Percentiles rank a stretch among this genome's conserved stretches.
These are phyloP conservation scores for Knoxia roxburghii DNA, from an alignment of 257 asterid species.

Conservation along the genomic window DNA sequence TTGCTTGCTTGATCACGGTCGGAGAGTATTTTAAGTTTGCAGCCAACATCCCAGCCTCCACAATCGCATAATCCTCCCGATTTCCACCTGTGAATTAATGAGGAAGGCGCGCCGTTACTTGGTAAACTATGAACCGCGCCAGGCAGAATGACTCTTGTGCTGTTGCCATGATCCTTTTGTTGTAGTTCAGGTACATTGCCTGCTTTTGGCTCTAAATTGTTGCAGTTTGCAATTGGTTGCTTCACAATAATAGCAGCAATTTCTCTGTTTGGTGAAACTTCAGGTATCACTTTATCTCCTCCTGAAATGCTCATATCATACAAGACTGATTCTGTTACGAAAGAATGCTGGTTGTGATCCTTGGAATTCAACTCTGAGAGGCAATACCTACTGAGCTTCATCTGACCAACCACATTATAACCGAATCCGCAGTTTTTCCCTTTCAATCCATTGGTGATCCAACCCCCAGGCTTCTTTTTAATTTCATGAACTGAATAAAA, in stretches of 20 bases:
- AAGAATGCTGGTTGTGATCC: slow-evolving; percentile 17
- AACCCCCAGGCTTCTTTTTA: slow-evolving; percentile 60
- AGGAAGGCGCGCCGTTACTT: slow-evolving; percentile 58
- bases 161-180: slow-evolving; percentile 20
- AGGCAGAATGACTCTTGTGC: slow-evolving; percentile 62
- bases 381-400: slow-evolving; percentile 51
- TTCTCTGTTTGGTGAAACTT: slow-evolving; percentile 45
- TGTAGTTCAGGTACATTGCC: slow-evolving; percentile 13
- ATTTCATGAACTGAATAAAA: slow-evolving; percentile 76
- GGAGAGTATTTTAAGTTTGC: slow-evolving; percentile 69
- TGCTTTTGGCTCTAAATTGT: slow-evolving; percentile 15
- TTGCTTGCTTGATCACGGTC: slow-evolving; percentile 30
- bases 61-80: slow-evolving; percentile 89
- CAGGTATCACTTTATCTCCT: slow-evolving; percentile 44
- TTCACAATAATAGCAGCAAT: slow-evolving; percentile 61
- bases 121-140: slow-evolving; percentile 71
- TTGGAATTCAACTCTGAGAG: slow-evolving; percentile 18
- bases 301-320: slow-evolving; percentile 43
- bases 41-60: slow-evolving; percentile 99
- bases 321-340: slow-evolving; percentile 56
- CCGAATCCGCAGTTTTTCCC: slow-evolving; percentile 53
- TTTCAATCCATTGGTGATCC: slow-evolving; percentile 76
- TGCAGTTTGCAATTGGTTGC: slow-evolving; percentile 24
- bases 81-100: slow-evolving; percentile 72
- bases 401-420: slow-evolving; percentile 57